Percentiles rank a stretch among this genome's conserved stretches.
Evolutionary conservation across 306 rosid species (phyloP).

Genomic region (Cucurbita pepo): DNA sequence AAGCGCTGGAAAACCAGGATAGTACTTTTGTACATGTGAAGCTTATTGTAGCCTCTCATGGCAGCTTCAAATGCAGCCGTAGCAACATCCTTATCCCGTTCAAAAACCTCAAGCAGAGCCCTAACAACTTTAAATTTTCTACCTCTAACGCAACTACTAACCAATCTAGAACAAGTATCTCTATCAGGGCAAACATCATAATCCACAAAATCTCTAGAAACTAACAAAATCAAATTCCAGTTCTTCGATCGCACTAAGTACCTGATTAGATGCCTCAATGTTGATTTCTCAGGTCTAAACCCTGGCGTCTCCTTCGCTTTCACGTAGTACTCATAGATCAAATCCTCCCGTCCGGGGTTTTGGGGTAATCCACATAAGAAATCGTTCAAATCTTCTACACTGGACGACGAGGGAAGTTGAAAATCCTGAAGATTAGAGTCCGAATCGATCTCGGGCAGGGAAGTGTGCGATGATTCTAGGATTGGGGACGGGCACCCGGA

Average conservation of each 20-base stretch:
- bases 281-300: conserved; percentile 34
- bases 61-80: conserved; percentile 32
- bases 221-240: conserved; percentile 26
- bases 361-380: conserved; percentile 32
- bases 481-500: conserved; percentile 34
- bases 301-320: conserved; percentile 34
- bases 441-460: background rate
- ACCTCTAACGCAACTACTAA: conserved; percentile 33
- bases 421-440: background rate
- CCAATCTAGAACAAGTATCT: conserved; percentile 33
- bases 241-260: conserved; percentile 41
- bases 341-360: conserved; percentile 24
- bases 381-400: conserved; percentile 15
- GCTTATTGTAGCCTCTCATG: conserved; percentile 45
- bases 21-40: conserved; percentile 55
- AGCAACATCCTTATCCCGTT: conserved; percentile 16
- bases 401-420: background rate
- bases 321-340: conserved; percentile 37
- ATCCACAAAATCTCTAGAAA: conserved; percentile 33
- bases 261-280: conserved; percentile 34
- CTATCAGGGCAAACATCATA: conserved; percentile 40
- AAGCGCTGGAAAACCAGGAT: conserved; percentile 19
- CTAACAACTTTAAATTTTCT: conserved; percentile 43
- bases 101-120: conserved; percentile 24
- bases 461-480: conserved; percentile 26